Conservation (phyloP, 2,329 filamentous ascomycete genomes). For the Alternaria solani region DNA sequence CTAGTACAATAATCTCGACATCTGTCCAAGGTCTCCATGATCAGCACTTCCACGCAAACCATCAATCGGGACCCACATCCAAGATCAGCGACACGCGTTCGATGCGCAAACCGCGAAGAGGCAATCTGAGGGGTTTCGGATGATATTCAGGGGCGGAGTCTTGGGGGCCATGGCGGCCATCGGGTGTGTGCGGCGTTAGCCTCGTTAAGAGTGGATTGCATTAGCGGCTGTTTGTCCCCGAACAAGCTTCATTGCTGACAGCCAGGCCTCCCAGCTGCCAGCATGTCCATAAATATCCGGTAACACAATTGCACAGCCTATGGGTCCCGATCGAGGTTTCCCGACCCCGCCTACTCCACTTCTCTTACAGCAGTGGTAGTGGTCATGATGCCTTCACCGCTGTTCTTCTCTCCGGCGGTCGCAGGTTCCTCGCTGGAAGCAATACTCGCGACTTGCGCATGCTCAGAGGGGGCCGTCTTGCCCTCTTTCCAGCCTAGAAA, state of each 20-base stretch:
- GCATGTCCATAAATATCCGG: background rate
- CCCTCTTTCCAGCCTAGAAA: constrained; percentile 72
- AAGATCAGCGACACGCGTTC: constrained; percentile 15
- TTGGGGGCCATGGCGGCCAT: background rate
- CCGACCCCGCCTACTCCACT: constrained; percentile 11
- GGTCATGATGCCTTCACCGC: constrained; percentile 21
- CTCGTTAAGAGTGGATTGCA: constrained; percentile 6
- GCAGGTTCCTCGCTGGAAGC: constrained; percentile 26
- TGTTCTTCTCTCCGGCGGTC: constrained; percentile 25
- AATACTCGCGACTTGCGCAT: constrained; percentile 20
- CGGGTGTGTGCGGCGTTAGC: background rate
- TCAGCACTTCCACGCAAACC: constrained; percentile 2
- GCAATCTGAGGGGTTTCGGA: background rate
- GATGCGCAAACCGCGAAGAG: constrained; percentile 3
- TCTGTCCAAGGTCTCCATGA: constrained; percentile 1
- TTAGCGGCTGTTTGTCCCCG: constrained; percentile 9
- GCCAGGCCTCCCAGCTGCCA: constrained; percentile 10
- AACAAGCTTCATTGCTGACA: constrained; percentile 7
- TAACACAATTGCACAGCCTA: background rate
- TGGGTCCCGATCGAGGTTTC: background rate
- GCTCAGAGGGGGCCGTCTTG: constrained; percentile 29
- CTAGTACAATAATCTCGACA: background rate
- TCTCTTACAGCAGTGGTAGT: constrained; percentile 25
- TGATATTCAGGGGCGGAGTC: constrained; percentile 8
- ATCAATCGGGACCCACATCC: constrained; percentile 7